Evolutionary conservation across 345 rosid species (phyloP).

Genomic region (Gynandropsis gynandra): DNA sequence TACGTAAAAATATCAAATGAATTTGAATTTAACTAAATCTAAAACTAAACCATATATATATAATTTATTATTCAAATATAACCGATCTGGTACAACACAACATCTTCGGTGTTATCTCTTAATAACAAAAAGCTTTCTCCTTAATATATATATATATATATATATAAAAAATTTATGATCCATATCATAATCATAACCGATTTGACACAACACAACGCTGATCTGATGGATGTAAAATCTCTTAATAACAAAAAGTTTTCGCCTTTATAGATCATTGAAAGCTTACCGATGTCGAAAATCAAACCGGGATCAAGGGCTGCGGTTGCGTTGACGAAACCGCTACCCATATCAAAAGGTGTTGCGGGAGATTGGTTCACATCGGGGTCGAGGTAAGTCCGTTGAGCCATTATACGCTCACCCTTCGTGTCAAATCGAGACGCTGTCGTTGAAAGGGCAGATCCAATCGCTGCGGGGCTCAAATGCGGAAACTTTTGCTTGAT

Average conservation of each 20-base stretch:
- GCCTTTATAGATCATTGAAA: constrained; percentile 14
- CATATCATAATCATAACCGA: too few species aligned
- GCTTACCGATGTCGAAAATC: constrained; percentile 69
- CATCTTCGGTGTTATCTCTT: too few species aligned
- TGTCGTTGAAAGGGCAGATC: constrained; percentile 82
- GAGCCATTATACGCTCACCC: constrained; percentile 84
- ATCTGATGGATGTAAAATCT: too few species aligned
- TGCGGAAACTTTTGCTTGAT: constrained; percentile 75
- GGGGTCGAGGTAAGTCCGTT: constrained; percentile 69
- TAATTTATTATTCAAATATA: too few species aligned
- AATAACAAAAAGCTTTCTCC: too few species aligned
- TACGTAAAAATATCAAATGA: background rate
- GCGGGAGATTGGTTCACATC: constrained; percentile 83
- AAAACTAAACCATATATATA: background rate
- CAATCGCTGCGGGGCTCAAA: constrained; percentile 81
- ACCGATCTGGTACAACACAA: too few species aligned
- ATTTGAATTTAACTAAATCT: too few species aligned
- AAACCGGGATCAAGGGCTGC: constrained; percentile 88
- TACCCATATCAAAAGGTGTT: constrained; percentile 94
- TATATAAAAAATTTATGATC: too few species aligned
- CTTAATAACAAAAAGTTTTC: too few species aligned
- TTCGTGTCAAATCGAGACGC: constrained; percentile 55
- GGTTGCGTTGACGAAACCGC: constrained; percentile 90
- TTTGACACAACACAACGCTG: too few species aligned
- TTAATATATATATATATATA: too few species aligned